Evolutionary conservation across 176 grass and related monocot species (phyloP).

Genomic region (Otatea glauca): DNA sequence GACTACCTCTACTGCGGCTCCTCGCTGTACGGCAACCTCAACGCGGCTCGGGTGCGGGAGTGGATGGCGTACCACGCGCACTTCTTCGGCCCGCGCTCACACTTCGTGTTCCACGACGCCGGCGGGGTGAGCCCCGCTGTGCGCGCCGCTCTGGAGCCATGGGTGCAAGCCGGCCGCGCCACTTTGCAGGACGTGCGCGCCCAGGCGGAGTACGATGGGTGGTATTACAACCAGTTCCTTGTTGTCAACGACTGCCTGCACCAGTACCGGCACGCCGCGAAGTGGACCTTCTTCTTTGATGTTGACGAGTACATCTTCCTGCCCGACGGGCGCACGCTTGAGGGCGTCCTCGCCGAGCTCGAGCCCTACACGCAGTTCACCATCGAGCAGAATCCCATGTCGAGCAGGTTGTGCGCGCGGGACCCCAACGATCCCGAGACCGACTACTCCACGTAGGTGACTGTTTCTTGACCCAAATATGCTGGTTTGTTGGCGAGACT

Average conservation of each 20-base stretch:
- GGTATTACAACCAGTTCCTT: slow-evolving; percentile 94
- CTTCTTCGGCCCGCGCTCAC: slow-evolving; percentile 75
- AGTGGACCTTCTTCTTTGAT: slow-evolving; percentile 96
- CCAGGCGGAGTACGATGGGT: slow-evolving; percentile 75
- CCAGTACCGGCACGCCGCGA: slow-evolving; percentile 70
- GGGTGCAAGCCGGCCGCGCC: slow-evolving; percentile 80
- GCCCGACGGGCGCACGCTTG: slow-evolving; percentile 53
- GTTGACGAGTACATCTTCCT: slow-evolving; percentile 96
- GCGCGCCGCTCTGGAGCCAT: slow-evolving; percentile 66
- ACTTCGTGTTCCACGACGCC: slow-evolving; percentile 98
- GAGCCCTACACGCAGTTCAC: slow-evolving; percentile 88
- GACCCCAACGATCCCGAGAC: slow-evolving; percentile 30
- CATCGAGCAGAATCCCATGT: slow-evolving; percentile 95
- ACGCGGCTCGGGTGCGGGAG: slow-evolving; percentile 71
- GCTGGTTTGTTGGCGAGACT: background rate
- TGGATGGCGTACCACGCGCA: slow-evolving; percentile 95
- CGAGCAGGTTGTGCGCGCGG: slow-evolving; percentile 71
- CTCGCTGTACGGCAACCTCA: slow-evolving; percentile 76
- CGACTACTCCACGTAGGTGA: slow-evolving; percentile 61
- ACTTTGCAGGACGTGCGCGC: slow-evolving; percentile 91
- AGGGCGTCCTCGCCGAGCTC: slow-evolving; percentile 62
- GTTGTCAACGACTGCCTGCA: slow-evolving; percentile 95
- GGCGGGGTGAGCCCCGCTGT: slow-evolving; percentile 64
- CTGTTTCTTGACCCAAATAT: background rate
- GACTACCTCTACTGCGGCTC: slow-evolving; percentile 98